Evolutionary conservation across 2,329 filamentous ascomycete species (phyloP).

Genomic region (Sclerotinia trifoliorum): DNA sequence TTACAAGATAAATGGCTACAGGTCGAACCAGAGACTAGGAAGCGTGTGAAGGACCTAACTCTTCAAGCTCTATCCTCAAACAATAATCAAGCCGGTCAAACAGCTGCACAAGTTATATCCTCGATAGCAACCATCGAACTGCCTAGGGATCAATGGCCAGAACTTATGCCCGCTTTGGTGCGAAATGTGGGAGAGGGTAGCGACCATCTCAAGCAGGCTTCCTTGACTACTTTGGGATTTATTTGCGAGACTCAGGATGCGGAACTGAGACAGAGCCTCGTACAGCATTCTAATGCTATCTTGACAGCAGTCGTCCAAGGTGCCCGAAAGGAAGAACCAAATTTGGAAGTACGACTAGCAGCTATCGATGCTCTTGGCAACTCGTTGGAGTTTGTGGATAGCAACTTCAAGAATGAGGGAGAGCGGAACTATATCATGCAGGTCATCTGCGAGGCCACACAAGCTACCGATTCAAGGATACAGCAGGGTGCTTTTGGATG

Average conservation of each 20-base stretch:
- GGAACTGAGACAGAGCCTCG: conserved; percentile 77
- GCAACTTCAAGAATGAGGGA: conserved; percentile 98
- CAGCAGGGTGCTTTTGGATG: conserved; percentile 96
- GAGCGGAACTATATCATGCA: conserved; percentile 99
- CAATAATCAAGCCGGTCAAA: conserved; percentile 80
- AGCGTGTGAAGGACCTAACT: conserved; percentile 83
- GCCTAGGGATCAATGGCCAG: conserved; percentile 87
- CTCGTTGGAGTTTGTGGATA: conserved; percentile 94
- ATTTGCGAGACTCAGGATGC: conserved; percentile 94
- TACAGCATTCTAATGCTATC: conserved; percentile 93
- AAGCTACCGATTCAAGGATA: conserved; percentile 85
- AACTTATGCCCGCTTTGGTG: conserved; percentile 85
- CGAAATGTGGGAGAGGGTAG: conserved; percentile 86
- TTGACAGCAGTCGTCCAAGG: conserved; percentile 96
- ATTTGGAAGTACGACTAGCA: conserved; percentile 83
- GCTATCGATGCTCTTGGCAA: conserved; percentile 94
- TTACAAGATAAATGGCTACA: conserved; percentile 92
- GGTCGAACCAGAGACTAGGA: conserved; percentile 79
- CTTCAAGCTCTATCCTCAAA: conserved; percentile 79
- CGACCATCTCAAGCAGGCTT: conserved; percentile 90
- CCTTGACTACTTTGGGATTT: conserved; percentile 93
- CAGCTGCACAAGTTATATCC: conserved; percentile 91
- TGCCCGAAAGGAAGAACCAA: conserved; percentile 92
- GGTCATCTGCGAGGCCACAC: conserved; percentile 97
- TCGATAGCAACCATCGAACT: conserved; percentile 94